These are phyloP conservation scores for Aspergillus coremiiformis DNA, from an alignment of 495 filamentous ascomycete species.

Conservation along the genomic window DNA sequence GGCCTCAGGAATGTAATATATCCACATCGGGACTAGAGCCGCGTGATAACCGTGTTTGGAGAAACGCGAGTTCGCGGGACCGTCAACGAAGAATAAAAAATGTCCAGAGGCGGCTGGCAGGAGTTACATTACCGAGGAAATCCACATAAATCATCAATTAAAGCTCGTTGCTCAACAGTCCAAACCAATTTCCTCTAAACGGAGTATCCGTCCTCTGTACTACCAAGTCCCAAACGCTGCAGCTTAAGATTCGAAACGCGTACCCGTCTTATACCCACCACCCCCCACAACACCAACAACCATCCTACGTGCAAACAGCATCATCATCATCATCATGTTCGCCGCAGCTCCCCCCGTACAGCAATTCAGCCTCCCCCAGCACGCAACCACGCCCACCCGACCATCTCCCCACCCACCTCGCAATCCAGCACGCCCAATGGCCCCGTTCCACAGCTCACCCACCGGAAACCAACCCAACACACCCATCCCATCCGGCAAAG, in stretches of 20 bases:
- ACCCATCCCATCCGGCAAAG: background rate
- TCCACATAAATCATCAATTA: background rate
- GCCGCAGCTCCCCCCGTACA: conserved; percentile 15
- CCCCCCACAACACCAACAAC: background rate
- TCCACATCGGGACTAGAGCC: conserved; percentile 7
- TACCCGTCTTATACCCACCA: background rate
- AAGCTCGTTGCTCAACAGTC: background rate
- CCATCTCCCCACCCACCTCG: conserved; percentile 43
- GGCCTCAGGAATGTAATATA: conserved; percentile 22
- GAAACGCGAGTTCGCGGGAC: conserved; percentile 11
- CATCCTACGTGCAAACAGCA: background rate
- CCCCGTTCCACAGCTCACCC: conserved; percentile 3
- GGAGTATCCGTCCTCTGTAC: too few relatives aligned
- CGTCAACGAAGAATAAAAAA: too few relatives aligned
- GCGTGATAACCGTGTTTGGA: conserved; percentile 11
- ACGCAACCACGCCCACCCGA: conserved; percentile 39
- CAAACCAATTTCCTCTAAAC: background rate
- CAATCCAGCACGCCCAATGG: conserved; percentile 6
- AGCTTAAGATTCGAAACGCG: background rate
- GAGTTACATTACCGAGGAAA: too few relatives aligned
- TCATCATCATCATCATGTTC: conserved; percentile 18
- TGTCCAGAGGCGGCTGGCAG: too few relatives aligned
- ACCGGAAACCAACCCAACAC: background rate
- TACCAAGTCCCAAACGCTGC: background rate
- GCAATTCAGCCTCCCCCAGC: conserved; percentile 31